Evolutionary conservation across 2,329 filamentous ascomycete species (phyloP).

Genomic region (Pyrenophora seminiperda): DNA sequence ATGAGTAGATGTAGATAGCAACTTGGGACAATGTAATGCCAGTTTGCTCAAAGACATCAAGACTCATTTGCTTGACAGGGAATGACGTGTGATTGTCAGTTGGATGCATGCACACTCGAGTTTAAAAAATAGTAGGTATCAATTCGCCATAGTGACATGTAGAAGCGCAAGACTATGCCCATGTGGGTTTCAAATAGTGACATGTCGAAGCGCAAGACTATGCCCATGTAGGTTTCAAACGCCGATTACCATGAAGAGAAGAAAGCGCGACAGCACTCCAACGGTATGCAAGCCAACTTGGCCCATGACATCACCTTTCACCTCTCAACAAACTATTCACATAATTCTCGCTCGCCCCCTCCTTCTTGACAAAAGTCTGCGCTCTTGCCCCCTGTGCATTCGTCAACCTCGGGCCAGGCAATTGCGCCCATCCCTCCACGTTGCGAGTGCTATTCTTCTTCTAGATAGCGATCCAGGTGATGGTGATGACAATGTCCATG

Average conservation of each 20-base stretch:
- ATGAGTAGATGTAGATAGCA: conserved; percentile 8
- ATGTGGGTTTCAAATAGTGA: conserved; percentile 14
- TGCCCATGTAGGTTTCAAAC: conserved; percentile 14
- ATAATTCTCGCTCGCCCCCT: conserved; percentile 7
- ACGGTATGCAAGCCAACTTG: conserved; percentile 7
- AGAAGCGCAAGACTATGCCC: conserved; percentile 11
- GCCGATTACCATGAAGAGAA: conserved; percentile 13
- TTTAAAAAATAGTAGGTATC: conserved; percentile 9
- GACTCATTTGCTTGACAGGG: neutral
- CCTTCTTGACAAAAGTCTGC: neutral
- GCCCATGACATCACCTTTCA: conserved; percentile 1
- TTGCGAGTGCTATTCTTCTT: neutral
- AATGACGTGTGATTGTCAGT: neutral
- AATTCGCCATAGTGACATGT: conserved; percentile 7
- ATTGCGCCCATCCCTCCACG: neutral
- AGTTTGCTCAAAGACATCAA: neutral
- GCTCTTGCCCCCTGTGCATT: neutral
- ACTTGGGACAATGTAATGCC: conserved; percentile 4
- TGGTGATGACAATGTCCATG: conserved; percentile 58
- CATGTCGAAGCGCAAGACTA: too few relatives aligned
- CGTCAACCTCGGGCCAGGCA: neutral
- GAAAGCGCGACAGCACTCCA: neutral
- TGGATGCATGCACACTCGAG: too few relatives aligned
- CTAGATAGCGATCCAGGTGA: conserved; percentile 72
- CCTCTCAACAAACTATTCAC: conserved; percentile 3